Evolutionary conservation across 164 flowering plant genomes (phyloP).

Genomic region (Tetracentron sinense): DNA sequence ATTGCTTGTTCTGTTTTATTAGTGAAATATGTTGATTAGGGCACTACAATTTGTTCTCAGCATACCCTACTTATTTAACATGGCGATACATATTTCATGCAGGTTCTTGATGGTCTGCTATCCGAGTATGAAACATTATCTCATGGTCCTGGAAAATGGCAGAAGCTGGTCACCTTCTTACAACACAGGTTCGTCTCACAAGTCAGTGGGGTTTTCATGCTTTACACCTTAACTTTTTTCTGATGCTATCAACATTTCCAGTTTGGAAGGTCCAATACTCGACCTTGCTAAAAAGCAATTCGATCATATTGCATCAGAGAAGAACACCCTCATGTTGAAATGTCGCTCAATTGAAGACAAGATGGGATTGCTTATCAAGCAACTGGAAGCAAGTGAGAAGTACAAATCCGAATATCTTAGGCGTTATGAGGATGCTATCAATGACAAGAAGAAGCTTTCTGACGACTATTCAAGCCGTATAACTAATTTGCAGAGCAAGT

Average conservation of each 20-base stretch:
- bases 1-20: no score
- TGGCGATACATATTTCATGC: constrained; percentile 12
- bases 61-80: not conserved
- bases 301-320: constrained; percentile 74
- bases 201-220: not conserved
- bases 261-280: constrained; percentile 84
- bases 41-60: not conserved
- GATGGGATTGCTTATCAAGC: constrained; percentile 65
- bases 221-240: constrained; percentile 1
- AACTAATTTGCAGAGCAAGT: constrained; percentile 61
- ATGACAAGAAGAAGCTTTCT: constrained; percentile 72
- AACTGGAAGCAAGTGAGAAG: constrained; percentile 80
- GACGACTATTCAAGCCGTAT: constrained; percentile 83
- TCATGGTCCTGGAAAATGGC: constrained; percentile 97
- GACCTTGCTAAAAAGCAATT: constrained; percentile 72
- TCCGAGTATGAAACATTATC: constrained; percentile 72
- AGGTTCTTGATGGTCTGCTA: constrained; percentile 81
- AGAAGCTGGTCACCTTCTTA: constrained; percentile 59
- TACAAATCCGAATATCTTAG: constrained; percentile 75
- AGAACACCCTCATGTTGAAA: constrained; percentile 64
- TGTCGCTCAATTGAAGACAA: constrained; percentile 81
- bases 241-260: constrained; percentile 26
- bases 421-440: constrained; percentile 87
- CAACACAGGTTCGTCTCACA: constrained; percentile 62
- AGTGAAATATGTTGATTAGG: no score